phyloP scores from a whole-genome alignment of 306 rosid genomes.

The Fragaria nilgerrensis region DNA sequence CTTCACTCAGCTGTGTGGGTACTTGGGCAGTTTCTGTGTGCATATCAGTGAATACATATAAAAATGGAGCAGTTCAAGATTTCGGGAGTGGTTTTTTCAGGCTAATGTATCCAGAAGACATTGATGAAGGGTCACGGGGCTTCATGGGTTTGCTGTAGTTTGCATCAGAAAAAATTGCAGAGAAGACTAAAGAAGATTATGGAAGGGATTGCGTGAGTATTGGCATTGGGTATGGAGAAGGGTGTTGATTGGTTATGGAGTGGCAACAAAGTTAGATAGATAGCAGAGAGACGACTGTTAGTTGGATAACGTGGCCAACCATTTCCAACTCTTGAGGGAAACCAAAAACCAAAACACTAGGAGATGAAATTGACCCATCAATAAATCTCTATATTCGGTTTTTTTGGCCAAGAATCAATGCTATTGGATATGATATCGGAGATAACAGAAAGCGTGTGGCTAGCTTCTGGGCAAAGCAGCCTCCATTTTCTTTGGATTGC shows the following conservation, averaged over 20 bases:
- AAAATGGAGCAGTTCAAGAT: constrained; percentile 3
- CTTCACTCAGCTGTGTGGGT: neutral
- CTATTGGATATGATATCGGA: neutral
- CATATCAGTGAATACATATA: neutral
- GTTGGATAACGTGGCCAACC: constrained; percentile 1
- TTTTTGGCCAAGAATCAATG: neutral
- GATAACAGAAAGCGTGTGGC: neutral
- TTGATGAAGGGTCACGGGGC: neutral
- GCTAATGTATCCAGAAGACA: neutral
- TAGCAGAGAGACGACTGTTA: neutral
- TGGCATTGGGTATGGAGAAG: constrained; percentile 6
- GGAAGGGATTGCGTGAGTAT: neutral
- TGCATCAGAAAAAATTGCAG: neutral
- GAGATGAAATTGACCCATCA: neutral
- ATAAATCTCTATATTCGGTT: neutral
- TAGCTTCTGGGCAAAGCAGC: neutral
- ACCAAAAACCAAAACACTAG: neutral
- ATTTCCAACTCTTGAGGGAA: neutral
- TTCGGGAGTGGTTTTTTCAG: neutral
- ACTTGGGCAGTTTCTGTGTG: neutral
- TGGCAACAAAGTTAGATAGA: neutral
- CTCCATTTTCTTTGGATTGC: neutral
- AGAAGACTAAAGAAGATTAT: neutral
- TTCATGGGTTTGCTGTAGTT: neutral
- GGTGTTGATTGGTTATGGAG: constrained; percentile 1